phyloP scores from a whole-genome alignment of 805 yeast species.

The Candida khao-thaluensis region DNA sequence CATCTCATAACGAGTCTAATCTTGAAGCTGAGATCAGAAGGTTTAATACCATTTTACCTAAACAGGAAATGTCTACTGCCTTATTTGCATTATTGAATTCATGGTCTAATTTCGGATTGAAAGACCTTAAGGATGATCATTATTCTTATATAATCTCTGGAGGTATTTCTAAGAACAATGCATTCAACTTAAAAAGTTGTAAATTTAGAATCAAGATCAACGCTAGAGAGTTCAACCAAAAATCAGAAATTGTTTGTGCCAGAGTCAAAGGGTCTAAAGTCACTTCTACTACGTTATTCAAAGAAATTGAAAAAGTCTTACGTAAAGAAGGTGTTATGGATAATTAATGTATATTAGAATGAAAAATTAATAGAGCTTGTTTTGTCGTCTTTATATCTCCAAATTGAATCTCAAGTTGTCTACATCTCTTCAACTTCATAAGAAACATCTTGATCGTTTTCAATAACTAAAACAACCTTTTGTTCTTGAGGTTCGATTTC shows the following conservation, averaged over 20 bases:
- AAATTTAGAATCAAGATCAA: conserved; percentile 56
- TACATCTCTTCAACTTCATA: conserved; percentile 11
- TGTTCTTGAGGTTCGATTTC: conserved; percentile 10
- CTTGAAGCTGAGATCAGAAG: conserved; percentile 31
- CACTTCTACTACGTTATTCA: conserved; percentile 57
- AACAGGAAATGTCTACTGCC: conserved; percentile 62
- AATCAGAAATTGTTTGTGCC: conserved; percentile 57
- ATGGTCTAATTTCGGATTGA: conserved; percentile 72
- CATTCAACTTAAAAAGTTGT: conserved; percentile 62
- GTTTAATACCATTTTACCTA: conserved; percentile 41
- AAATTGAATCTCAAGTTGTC: too few species aligned
- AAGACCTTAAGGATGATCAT: conserved; percentile 48
- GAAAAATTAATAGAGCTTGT: neutral
- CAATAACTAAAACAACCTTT: conserved; percentile 26
- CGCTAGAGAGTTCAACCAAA: conserved; percentile 37
- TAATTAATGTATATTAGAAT: conserved; percentile 1
- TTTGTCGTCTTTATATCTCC: too few species aligned
- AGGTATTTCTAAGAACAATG: conserved; percentile 57
- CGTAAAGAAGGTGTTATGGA: conserved; percentile 62
- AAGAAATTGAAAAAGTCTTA: conserved; percentile 64
- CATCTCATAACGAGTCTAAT: conserved; percentile 22
- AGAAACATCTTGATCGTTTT: conserved; percentile 17
- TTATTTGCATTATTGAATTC: conserved; percentile 58
- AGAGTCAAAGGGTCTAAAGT: conserved; percentile 65
- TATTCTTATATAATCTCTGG: conserved; percentile 53